Evolutionary conservation across 441 rosid species (phyloP), one percentile per base, ranked within the genome.

Genomic region (Erodium moschatum): DNA sequence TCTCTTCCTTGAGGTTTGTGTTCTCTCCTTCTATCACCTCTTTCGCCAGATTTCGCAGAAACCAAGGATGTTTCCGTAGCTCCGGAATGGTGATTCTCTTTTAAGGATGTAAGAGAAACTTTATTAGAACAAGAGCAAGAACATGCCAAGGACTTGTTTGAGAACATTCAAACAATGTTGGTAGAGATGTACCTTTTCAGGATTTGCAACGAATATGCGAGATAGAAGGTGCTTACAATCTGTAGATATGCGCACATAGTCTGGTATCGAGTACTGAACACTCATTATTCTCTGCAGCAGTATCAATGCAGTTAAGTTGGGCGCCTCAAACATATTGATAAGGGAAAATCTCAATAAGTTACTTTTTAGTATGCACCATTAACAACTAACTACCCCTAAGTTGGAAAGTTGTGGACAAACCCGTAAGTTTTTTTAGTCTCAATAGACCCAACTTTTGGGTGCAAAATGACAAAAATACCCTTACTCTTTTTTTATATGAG

Each of bases 261-360:
- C 97, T 3, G 97, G 98, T 68, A 94, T 89, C 4, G 97, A 89
- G 70, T 94, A 94, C 75, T 89, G 98, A 74, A 91, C 97, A 81
- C 81, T 89, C 81, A 91, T 65, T 79, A 94, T 91, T 80, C 96
- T 84, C 98, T 94, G 94, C 79, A 71, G 48, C 6, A 46, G 24
- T 73, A 72, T 33, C 33, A 75, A 72, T 19, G 6, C 46, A 68
- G 6, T 46, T 33, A 33, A 33, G 38, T 33, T 33, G 38, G 38
- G 38, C 38, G 38, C 38, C 4, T 0, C 38, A 33, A 33, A 33
- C 4, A 33, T 33, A 33, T 33, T 1, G 38, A 33, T 33, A 3
- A 33, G 38, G 38, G 38, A 33, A 3, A 33, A 33, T 33, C 38
- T 33, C 1, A 33, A 1, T 0, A 1, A 33, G 38, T 0, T 33